Base-by-base conservation (phyloP, 176 grass and related monocot species). In the Triticum turgidum region DNA sequence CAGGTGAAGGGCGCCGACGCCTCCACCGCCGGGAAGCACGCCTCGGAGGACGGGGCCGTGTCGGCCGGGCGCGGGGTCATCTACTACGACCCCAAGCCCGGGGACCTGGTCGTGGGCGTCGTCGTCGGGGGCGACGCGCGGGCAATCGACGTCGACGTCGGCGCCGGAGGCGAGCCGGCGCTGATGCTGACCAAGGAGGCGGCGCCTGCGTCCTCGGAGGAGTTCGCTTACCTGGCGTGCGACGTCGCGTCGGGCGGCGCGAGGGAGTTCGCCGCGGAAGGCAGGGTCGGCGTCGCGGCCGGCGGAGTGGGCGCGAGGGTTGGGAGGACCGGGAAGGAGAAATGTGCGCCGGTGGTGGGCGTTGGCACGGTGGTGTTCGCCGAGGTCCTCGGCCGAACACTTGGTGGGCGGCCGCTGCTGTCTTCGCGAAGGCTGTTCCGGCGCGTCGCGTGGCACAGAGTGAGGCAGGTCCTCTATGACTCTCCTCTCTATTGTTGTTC, bases 391-490 rank as follows among this genome's bases (percentile, higher is more conserved):
- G 91, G 96, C 84, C 96, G 91, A 77, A 93, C 93, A 73, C 90
- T 95, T 86, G 84, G 96, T 10, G 91, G 91, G 69, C 89, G 93
- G 34, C 96, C 91, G 51, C 35, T 98, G 84, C 83, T 98, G 79
- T 98, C 96, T 33, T 72, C 89, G 8, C 92, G 96, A 79, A 74
- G 91, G 79, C 87, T 98, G 78, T 98, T 92, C 82, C 90, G 93
- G 83, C 88, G 81, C 77, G 89, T 95, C 41, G 91, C 91, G 21
- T 98, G 89, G 92, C 92, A 91, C 85, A 90, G 95, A 91, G 89
- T 88, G 86, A 97, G 95, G 95, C 95, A 97, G 95, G 92, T 97
- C 86, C 91, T 95, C 91, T 91, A 77, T 86, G 66, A 44, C 83
- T 83, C 73, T 83, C 80, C 89, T 87, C 49, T 87, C 83, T 79